Conservation (phyloP, 1,139 yeast genomes). For the Suhomyces coccinellae region DNA sequence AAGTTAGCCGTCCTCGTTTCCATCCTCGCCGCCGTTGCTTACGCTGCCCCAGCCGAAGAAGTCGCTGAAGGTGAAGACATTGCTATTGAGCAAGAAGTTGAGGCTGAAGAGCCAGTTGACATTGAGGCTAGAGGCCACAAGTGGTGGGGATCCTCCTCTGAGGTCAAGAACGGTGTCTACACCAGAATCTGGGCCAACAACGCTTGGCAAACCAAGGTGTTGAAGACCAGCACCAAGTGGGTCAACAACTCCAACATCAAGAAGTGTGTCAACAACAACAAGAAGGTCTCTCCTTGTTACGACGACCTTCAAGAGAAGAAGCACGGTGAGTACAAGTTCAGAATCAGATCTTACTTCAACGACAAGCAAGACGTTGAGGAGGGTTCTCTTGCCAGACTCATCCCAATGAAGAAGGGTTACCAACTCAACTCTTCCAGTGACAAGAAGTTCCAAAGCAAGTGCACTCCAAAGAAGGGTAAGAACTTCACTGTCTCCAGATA, state of each 20-base stretch:
- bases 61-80: background rate
- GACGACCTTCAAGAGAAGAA: background rate
- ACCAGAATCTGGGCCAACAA: background rate
- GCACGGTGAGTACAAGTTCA: background rate
- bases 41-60: background rate
- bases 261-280: background rate
- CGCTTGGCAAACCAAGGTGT: conserved; percentile 1
- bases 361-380: background rate
- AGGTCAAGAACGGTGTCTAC: conserved; percentile 1
- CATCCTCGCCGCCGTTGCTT: conserved; percentile 1
- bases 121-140: background rate
- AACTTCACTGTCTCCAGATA: background rate
- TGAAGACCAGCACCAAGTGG: background rate
- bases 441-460: background rate
- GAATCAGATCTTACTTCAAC: background rate
- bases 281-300: conserved; percentile 1
- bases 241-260: background rate
- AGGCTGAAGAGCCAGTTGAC: background rate
- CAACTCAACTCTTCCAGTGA: background rate
- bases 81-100: background rate
- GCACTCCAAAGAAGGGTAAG: background rate
- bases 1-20: conserved; percentile 1
- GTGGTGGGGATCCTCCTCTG: background rate
- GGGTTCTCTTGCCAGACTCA: background rate
- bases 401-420: background rate